phyloP scores from a whole-genome alignment of 1,284 basidiomycete species.

The Papiliotrema terrestris region DNA sequence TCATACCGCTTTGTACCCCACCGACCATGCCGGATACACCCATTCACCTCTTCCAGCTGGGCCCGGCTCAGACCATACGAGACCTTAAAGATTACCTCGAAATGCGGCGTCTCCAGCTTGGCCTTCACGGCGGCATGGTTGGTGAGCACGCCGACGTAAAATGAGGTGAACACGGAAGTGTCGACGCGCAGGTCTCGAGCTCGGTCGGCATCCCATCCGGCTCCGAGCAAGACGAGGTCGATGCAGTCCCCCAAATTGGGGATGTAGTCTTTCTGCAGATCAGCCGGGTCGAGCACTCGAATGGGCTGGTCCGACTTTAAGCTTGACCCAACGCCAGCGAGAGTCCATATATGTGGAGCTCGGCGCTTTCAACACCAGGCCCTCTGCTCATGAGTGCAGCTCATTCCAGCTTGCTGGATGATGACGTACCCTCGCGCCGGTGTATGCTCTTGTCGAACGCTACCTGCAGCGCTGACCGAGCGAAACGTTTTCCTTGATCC shows the following conservation, averaged over 20 bases:
- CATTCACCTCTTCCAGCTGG: conserved; percentile 66
- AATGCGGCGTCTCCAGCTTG: conserved; percentile 53
- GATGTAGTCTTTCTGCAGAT: conserved; percentile 71
- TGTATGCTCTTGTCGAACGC: conserved; percentile 58
- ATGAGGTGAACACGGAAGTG: conserved; percentile 69
- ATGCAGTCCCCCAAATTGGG: conserved; percentile 74
- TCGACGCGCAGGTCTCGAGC: conserved; percentile 69
- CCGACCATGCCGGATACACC: conserved; percentile 56
- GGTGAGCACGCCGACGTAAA: conserved; percentile 61
- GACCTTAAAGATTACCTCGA: conserved; percentile 66
- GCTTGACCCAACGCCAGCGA: conserved; percentile 70
- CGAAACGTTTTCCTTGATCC: conserved; percentile 13
- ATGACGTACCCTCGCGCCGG: conserved; percentile 46
- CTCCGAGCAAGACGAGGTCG: conserved; percentile 71
- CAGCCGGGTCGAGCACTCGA: neutral
- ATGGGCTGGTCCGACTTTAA: conserved; percentile 53
- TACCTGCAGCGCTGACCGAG: conserved; percentile 44
- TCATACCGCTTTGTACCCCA: conserved; percentile 36
- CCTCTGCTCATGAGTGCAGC: conserved; percentile 43
- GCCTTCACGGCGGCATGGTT: conserved; percentile 24
- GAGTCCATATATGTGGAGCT: conserved; percentile 63
- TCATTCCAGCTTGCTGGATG: neutral
- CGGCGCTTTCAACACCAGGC: conserved; percentile 73
- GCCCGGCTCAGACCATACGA: conserved; percentile 68
- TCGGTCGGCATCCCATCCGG: conserved; percentile 71